phyloP scores from a whole-genome alignment of 148 eudicot species.

The Chenopodium quinoa region DNA sequence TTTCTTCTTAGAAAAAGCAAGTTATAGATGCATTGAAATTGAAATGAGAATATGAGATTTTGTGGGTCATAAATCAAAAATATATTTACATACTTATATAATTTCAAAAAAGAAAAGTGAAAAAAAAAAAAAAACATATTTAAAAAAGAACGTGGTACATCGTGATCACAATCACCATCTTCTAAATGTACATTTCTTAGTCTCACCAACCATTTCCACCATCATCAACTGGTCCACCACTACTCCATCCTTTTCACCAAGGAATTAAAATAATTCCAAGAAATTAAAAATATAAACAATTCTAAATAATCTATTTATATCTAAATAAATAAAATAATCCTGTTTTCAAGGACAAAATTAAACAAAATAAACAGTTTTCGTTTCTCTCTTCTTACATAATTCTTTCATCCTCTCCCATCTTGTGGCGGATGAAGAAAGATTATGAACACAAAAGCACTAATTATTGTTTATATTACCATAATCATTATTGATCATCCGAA shows the following conservation, averaged over 20 bases:
- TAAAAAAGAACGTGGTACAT: constrained; percentile 23
- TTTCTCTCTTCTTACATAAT: neutral
- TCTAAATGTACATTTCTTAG: constrained; percentile 34
- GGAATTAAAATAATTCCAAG: constrained; percentile 12
- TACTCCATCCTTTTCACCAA: neutral
- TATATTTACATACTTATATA: constrained; percentile 15
- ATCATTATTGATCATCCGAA: constrained; percentile 17
- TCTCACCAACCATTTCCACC: constrained; percentile 30
- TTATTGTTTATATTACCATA: neutral
- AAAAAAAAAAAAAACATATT: neutral
- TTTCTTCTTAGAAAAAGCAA: too few species aligned
- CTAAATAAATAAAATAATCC: constrained; percentile 25
- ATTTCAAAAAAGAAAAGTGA: neutral
- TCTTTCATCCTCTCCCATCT: neutral
- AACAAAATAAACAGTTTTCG: constrained; percentile 20
- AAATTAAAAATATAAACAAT: constrained; percentile 9
- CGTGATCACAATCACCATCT: constrained; percentile 10
- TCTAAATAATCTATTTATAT: constrained; percentile 21
- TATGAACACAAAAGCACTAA: constrained; percentile 6
- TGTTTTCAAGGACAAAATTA: constrained; percentile 13
- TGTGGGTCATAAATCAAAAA: neutral
- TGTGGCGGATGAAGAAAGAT: neutral
- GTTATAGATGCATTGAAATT: too few species aligned
- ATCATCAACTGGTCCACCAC: constrained; percentile 8
- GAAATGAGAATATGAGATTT: neutral